Evolutionary conservation across 225 moss, liverwort and hornwort genomes (phyloP).

Genomic region (Marchantia polymorpha): DNA sequence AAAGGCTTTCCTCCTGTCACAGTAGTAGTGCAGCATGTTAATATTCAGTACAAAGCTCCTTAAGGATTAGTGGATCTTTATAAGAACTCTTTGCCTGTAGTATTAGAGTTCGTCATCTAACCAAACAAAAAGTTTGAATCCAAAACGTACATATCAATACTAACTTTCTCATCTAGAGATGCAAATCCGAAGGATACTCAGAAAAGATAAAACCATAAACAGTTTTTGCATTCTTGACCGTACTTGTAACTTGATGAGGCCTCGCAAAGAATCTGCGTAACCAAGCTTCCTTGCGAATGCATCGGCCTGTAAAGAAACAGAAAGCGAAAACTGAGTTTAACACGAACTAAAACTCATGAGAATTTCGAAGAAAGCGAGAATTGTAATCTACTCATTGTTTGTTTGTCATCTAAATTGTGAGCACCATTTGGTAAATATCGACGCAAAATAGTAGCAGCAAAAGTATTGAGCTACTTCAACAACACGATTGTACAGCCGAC

Average conservation of each 20-base stretch:
- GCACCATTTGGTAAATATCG: neutral
- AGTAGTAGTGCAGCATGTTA: neutral
- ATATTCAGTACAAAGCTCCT: neutral
- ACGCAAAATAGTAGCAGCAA: neutral
- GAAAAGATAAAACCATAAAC: neutral
- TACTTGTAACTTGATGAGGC: constrained; percentile 93
- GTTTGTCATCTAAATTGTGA: no score
- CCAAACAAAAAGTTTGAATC: no score
- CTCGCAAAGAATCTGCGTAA: constrained; percentile 63
- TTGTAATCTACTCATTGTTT: neutral
- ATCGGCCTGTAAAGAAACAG: constrained; percentile 58
- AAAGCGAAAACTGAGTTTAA: neutral
- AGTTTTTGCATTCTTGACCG: neutral
- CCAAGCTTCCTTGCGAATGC: constrained; percentile 79
- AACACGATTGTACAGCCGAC: no score
- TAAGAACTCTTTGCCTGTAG: no score
- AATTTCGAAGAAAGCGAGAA: neutral
- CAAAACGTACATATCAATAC: no score
- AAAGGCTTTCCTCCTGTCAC: constrained; percentile 94
- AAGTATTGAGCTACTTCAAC: no score
- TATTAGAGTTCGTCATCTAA: no score
- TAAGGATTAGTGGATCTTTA: no score
- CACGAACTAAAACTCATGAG: neutral
- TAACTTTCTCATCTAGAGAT: no score
- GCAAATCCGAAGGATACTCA: no score